phyloP scores from a whole-genome alignment of 331 rosid species.

The Spiraea crenata region DNA sequence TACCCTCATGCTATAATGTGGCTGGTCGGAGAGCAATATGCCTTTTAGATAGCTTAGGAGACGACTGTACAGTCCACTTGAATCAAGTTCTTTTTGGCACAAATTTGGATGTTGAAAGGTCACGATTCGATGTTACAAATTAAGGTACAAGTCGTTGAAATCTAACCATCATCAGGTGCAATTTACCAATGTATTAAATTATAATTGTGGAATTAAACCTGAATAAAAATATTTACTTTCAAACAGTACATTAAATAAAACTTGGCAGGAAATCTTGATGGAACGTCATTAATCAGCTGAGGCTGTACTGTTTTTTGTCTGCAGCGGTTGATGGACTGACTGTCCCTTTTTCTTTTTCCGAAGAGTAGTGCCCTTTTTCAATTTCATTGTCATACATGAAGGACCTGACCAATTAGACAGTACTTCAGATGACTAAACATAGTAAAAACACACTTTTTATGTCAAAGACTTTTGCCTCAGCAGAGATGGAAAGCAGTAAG shows the following conservation, averaged over 20 bases:
- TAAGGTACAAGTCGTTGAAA: neutral
- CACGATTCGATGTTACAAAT: neutral
- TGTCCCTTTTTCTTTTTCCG: neutral
- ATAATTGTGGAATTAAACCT: too few species aligned
- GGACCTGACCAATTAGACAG: neutral
- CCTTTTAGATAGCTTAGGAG: neutral
- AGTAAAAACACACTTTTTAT: conserved; percentile 1
- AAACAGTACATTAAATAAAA: too few species aligned
- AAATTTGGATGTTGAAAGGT: conserved; percentile 1
- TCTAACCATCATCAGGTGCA: neutral
- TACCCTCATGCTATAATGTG: neutral
- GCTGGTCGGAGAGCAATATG: neutral
- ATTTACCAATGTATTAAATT: neutral
- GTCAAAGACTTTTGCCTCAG: conserved; percentile 19
- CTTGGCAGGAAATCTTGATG: too few species aligned
- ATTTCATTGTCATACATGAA: conserved; percentile 10
- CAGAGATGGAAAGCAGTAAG: conserved; percentile 5
- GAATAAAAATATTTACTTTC: too few species aligned
- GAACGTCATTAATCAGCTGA: neutral
- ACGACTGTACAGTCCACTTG: neutral
- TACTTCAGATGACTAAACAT: conserved; percentile 9
- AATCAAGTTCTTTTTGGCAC: neutral
- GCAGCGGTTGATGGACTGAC: conserved; percentile 5
- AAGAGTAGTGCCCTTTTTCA: neutral
- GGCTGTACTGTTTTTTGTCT: conserved; percentile 9